A percentile compares a stretch with the other conserved stretches of the same genome.
These are phyloP conservation scores for Boletus pseudopeckii DNA, from an alignment of 768 basidiomycete species.

Conservation along the genomic window DNA sequence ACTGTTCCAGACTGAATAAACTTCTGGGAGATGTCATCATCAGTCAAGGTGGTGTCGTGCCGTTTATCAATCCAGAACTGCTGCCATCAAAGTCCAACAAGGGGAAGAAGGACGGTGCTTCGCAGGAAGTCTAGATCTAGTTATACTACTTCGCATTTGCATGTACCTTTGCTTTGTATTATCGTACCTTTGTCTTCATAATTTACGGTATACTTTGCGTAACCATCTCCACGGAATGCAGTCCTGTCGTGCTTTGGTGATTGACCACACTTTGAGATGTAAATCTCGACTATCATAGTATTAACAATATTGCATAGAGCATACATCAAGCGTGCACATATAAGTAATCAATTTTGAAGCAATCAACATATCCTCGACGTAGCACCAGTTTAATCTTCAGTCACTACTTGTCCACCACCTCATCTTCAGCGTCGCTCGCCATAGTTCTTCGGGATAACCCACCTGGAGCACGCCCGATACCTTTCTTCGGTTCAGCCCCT, in stretches of 20 bases:
- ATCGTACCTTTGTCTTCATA: constrained; percentile 22
- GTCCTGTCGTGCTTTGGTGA: too few relatives aligned
- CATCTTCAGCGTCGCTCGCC: constrained; percentile 82
- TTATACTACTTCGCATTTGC: not conserved
- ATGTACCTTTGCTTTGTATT: constrained; percentile 21
- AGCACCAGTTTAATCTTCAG: not conserved
- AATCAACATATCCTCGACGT: not conserved
- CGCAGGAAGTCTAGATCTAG: constrained; percentile 45
- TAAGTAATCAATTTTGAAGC: not conserved
- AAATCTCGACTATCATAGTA: not conserved
- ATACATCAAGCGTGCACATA: not conserved
- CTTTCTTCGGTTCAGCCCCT: constrained; percentile 30
- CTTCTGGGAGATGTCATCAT: constrained; percentile 64
- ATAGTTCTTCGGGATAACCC: constrained; percentile 71
- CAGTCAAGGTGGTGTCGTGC: constrained; percentile 74
- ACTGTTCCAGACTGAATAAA: constrained; percentile 45
- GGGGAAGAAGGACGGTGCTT: constrained; percentile 48
- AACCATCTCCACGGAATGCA: constrained; percentile 1
- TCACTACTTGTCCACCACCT: constrained; percentile 43
- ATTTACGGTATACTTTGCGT: constrained; percentile 31
- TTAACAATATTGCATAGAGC: not conserved
- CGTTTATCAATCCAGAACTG: constrained; percentile 53
- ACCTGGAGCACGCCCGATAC: constrained; percentile 44
- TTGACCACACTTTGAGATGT: not conserved
- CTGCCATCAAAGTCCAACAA: constrained; percentile 44